Evolutionary conservation across 768 basidiomycete species (phyloP), one percentile per base, ranked within the genome.

Genomic region (Zangia roseola): DNA sequence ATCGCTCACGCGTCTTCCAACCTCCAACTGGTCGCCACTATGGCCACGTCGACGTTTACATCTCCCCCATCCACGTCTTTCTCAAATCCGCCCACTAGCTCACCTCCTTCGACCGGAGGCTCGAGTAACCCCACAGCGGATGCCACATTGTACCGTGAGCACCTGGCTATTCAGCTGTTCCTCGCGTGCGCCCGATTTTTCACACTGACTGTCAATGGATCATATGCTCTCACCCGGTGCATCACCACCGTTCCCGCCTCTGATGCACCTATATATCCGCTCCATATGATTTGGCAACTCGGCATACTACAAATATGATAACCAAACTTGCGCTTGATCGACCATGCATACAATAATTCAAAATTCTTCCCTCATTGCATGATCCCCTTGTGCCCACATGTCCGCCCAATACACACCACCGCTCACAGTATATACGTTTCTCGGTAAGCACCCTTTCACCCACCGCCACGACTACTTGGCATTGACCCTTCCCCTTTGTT

Each of bases 391-490:
- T 44, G 6, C 9, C n/a, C 36, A 38, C 44, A 40, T 44, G 45
- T 14, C 43, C 20, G 16, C 54, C 37, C 34, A 50, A 20, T 43
- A 16, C 40, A 25, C 33, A 20, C 40, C 55, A 1, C 43, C 54
- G 0, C 37, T 43, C 14, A 49, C 56, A 67, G 65, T 67, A 16
- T 67, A 67, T 49, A 67, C 65, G 40, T 67, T 67, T 51, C 62
- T 67, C 17, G 65, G 65, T 69, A 46, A 40, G 65, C 42, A n/a
- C 21, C 23, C 17, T 17, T 34, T 39, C 45, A 26, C 23, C 23
- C 36, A 30, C 39, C 19, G 34, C 19, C 44, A 44, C 50, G 34
- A 31, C 26, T 5, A 26, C 41, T 31, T 5, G 24, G 9, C 26
- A 16, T 34, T 63, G 26, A 52, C 48, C 2, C 35, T 21, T 10